Conservation (phyloP, 2,329 filamentous ascomycete genomes). For the Diaporthe ilicicola region DNA sequence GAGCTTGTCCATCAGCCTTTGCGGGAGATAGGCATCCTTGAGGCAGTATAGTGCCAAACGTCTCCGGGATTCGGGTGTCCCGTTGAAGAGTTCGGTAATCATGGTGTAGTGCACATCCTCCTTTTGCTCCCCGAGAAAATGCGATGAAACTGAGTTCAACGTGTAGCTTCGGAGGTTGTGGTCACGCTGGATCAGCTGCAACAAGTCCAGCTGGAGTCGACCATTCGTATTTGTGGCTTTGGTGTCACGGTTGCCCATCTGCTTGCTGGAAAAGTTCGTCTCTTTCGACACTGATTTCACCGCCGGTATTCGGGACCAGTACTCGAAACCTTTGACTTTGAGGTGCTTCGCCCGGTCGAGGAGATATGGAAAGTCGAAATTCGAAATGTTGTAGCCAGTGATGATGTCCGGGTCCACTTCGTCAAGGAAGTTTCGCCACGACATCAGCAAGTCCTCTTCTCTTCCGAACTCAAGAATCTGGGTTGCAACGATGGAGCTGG, state of each 20-base stretch:
- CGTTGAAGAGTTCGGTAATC: constrained; percentile 98
- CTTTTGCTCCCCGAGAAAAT: constrained; percentile 96
- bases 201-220: constrained; percentile 87
- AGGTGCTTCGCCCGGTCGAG: constrained; percentile 87
- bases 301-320: constrained; percentile 82
- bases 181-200: constrained; percentile 95
- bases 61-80: constrained; percentile 89
- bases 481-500: constrained; percentile 93
- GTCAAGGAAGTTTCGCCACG: constrained; percentile 90
- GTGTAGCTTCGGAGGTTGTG: constrained; percentile 97
- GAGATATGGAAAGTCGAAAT: constrained; percentile 98
- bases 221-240: constrained; percentile 96
- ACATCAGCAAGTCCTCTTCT: constrained; percentile 89
- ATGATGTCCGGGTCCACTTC: constrained; percentile 96
- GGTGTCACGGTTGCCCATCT: constrained; percentile 95
- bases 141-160: constrained; percentile 92
- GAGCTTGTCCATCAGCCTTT: constrained; percentile 94
- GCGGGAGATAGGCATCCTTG: constrained; percentile 96
- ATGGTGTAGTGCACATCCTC: constrained; percentile 99
- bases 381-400: constrained; percentile 98
- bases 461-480: constrained; percentile 84
- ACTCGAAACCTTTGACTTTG: constrained; percentile 82
- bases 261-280: constrained; percentile 94
- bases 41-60: constrained; percentile 94
- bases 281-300: constrained; percentile 77